A percentile compares a stretch with the other conserved stretches of the same genome.
phyloP scores from a whole-genome alignment of 2,329 filamentous ascomycete species.

The Aureobasidium sp. region DNA sequence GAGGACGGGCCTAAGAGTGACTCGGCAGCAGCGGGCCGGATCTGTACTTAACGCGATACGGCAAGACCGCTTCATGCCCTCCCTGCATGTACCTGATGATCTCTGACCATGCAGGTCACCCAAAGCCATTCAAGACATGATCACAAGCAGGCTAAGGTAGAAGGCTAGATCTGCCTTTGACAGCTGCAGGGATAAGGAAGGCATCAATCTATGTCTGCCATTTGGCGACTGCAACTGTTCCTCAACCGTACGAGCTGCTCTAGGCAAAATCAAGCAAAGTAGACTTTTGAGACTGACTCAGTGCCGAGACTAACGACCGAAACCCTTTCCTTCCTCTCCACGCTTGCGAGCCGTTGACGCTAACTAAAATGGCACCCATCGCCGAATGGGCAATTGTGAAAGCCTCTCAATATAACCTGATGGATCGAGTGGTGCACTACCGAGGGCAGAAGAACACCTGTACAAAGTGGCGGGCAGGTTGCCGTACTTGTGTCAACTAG shows the following conservation, averaged over 20 bases:
- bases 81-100: slow-evolving; percentile 15
- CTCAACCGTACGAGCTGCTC: not conserved
- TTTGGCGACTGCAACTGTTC: not conserved
- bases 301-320: slow-evolving; percentile 5
- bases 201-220: not conserved
- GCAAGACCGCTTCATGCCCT: not conserved
- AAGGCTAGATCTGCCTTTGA: not conserved
- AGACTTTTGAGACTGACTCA: slow-evolving; percentile 14
- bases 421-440: not conserved
- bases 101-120: slow-evolving; percentile 8
- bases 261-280: not conserved
- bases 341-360: slow-evolving; percentile 14
- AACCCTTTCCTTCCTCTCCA: slow-evolving; percentile 7
- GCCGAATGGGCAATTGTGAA: slow-evolving; percentile 8
- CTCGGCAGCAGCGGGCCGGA: slow-evolving; percentile 13
- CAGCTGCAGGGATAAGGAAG: not conserved
- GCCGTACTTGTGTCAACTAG: not conserved
- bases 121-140: not conserved
- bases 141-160: not conserved
- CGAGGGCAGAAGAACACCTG: slow-evolving; percentile 5
- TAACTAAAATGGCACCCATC: slow-evolving; percentile 7
- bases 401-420: slow-evolving; percentile 10
- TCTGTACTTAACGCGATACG: slow-evolving; percentile 1
- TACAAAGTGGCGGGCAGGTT: not conserved
- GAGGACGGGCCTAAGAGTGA: not conserved